Percentiles rank a stretch among this genome's conserved stretches.
phyloP scores from a whole-genome alignment of 1,284 basidiomycete genomes.

The Cutaneotrichosporon mucoides region DNA sequence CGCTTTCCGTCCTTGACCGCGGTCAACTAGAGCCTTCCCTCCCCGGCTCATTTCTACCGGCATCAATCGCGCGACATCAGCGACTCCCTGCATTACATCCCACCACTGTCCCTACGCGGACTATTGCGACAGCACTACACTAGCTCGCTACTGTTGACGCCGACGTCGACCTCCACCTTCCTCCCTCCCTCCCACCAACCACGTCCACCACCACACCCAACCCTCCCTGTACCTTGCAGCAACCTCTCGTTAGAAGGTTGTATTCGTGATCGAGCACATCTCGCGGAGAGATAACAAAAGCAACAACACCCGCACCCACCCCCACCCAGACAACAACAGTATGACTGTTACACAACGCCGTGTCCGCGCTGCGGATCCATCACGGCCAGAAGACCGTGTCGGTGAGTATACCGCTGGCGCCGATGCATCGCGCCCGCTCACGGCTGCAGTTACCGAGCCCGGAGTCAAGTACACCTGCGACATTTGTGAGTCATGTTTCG shows the following conservation, averaged over 20 bases:
- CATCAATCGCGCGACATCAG: no score
- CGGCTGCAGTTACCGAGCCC: slow-evolving; percentile 32
- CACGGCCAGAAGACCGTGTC: slow-evolving; percentile 34
- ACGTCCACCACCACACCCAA: neutral
- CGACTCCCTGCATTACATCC: no score
- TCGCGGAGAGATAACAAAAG: neutral
- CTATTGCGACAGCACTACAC: neutral
- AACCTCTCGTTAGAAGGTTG: neutral
- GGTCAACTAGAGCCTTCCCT: neutral
- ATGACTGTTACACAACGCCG: slow-evolving; percentile 49
- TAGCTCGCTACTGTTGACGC: no score
- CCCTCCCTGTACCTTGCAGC: neutral
- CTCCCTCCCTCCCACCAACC: no score
- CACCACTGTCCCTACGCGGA: neutral
- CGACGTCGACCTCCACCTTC: neutral
- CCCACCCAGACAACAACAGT: neutral
- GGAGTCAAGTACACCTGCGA: slow-evolving; percentile 51
- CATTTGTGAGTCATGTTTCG: slow-evolving; percentile 27
- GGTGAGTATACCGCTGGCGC: slow-evolving; percentile 19
- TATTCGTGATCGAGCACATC: neutral
- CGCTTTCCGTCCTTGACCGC: neutral
- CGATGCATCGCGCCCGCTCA: neutral
- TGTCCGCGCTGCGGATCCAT: slow-evolving; percentile 32
- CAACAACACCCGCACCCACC: neutral
- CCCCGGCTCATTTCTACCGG: neutral